Base-by-base conservation (phyloP, 225 moss, liverwort and hornwort species). In the Pleurozium schreberi region DNA sequence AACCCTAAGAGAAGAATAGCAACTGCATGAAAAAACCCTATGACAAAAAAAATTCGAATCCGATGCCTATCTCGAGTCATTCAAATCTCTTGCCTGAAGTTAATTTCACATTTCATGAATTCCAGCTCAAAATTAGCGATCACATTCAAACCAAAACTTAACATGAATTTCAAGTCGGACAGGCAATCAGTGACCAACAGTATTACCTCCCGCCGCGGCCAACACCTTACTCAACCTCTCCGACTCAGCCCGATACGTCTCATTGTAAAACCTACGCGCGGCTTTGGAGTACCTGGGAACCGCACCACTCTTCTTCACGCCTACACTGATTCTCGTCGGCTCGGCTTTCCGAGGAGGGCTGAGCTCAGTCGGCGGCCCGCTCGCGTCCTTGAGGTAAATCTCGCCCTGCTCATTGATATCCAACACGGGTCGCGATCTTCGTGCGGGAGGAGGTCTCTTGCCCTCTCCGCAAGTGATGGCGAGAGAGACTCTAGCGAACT, bases 201-300 rank as follows among this genome's bases (percentile, higher is more conserved):
- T 22, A 63, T 83, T 84, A 98, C 98, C 97, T 96, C 98, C 97
- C 59, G 96, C 96, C 80, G 97, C 98, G 47, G 97, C 98, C 87
- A 99, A 87, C 57, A 97, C 98, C 89, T 99, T 99, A 76, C 97
- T 95, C 89, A 99, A 91, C 87, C 98, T 90, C 81, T 99, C 93
- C 59, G 96, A 96, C 85, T 96, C 93, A 28, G 94, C 92, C 47
- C 96, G 93, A 75, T 92, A 99, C 31, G 91, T 97, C 88, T 97
- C 95, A 88, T 97, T 99, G 88, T 95, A 97, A 88, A 94, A 99
- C 83, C 98, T 90, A 57, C 98, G 95, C 31, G 98, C 98, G 31
- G 98, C 97, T 90, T 99, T 99, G 66, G 98, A 95, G 84, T 97
- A 95, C 82, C 89, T 92, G 59, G 94, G 94, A 85, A 84, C 91